These are phyloP conservation scores for Fusarium clavum DNA, from an alignment of 2,329 filamentous ascomycete species.

Conservation along the genomic window DNA sequence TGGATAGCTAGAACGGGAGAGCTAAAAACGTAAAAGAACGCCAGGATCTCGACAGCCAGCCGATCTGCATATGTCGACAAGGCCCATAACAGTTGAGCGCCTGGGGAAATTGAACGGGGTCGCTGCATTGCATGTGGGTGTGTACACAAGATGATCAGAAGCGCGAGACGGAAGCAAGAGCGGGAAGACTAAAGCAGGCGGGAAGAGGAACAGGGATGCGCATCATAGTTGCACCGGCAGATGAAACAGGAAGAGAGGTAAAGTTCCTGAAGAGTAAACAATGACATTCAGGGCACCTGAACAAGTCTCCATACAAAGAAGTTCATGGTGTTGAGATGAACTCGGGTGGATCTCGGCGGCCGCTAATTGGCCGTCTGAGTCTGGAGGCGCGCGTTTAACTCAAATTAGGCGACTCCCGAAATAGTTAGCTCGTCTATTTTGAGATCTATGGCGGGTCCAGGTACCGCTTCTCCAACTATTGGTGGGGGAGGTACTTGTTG, in stretches of 20 bases:
- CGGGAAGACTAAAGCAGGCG: conserved; percentile 22
- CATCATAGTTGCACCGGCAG: conserved; percentile 36
- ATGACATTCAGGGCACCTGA: background rate
- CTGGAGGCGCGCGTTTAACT: conserved; percentile 46
- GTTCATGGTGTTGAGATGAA: conserved; percentile 37
- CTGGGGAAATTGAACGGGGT: conserved; percentile 47
- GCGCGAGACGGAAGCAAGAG: conserved; percentile 27
- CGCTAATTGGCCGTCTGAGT: conserved; percentile 30
- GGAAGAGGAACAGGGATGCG: conserved; percentile 21
- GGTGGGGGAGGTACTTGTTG: conserved; percentile 27
- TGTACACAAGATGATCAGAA: conserved; percentile 19
- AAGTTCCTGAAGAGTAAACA: background rate
- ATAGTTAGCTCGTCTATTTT: conserved; percentile 44
- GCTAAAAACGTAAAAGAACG: background rate
- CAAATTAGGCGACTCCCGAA: conserved; percentile 35
- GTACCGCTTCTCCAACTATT: conserved; percentile 19
- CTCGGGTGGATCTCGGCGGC: conserved; percentile 21
- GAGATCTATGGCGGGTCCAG: background rate
- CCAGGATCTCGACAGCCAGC: conserved; percentile 42
- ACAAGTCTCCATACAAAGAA: background rate
- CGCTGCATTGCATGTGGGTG: conserved; percentile 43
- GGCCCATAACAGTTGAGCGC: conserved; percentile 36
- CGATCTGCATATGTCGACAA: conserved; percentile 36
- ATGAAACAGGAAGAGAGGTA: conserved; percentile 9
- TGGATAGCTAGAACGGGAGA: background rate